Evolutionary conservation across 2,329 filamentous ascomycete genomes (phyloP).

Genomic region (Neocatenulostroma microsporum): DNA sequence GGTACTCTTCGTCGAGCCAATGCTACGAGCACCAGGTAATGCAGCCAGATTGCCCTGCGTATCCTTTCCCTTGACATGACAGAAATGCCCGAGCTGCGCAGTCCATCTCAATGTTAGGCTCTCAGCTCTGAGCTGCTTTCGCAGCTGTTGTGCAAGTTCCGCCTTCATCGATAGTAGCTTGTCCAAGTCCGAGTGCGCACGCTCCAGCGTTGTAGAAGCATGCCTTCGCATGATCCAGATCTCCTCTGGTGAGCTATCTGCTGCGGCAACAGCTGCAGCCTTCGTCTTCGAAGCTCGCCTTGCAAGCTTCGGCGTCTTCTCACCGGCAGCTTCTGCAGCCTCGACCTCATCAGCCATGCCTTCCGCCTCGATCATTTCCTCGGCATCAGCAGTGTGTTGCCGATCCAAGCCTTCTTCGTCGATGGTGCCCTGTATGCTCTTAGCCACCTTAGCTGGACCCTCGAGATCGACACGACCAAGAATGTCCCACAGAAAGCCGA

Average conservation of each 20-base stretch:
- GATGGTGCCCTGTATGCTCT: conserved; percentile 66
- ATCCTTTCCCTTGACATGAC: conserved; percentile 80
- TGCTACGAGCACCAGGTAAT: conserved; percentile 42
- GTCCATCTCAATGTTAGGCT: conserved; percentile 78
- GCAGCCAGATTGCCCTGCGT: conserved; percentile 39
- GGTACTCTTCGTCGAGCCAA: conserved; percentile 76
- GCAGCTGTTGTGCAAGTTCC: conserved; percentile 53
- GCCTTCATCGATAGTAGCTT: conserved; percentile 53
- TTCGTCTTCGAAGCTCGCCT: conserved; percentile 16
- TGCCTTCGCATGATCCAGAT: conserved; percentile 56
- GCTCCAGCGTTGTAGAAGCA: conserved; percentile 59
- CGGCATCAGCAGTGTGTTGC: conserved; percentile 69
- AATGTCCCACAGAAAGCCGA: conserved; percentile 27
- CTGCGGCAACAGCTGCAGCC: conserved; percentile 6
- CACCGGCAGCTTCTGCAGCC: conserved; percentile 54
- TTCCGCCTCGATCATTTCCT: conserved; percentile 61
- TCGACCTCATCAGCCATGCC: conserved; percentile 66
- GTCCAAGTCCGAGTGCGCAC: conserved; percentile 61
- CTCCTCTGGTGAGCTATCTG: conserved; percentile 33
- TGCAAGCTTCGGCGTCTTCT: conserved; percentile 35
- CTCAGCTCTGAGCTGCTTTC: conserved; percentile 46
- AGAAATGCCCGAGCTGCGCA: conserved; percentile 79
- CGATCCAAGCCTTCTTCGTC: conserved; percentile 86
- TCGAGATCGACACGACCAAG: conserved; percentile 56
- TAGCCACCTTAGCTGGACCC: conserved; percentile 60